phyloP scores from a whole-genome alignment of 441 rosid species.

The Corymbia citriodora region DNA sequence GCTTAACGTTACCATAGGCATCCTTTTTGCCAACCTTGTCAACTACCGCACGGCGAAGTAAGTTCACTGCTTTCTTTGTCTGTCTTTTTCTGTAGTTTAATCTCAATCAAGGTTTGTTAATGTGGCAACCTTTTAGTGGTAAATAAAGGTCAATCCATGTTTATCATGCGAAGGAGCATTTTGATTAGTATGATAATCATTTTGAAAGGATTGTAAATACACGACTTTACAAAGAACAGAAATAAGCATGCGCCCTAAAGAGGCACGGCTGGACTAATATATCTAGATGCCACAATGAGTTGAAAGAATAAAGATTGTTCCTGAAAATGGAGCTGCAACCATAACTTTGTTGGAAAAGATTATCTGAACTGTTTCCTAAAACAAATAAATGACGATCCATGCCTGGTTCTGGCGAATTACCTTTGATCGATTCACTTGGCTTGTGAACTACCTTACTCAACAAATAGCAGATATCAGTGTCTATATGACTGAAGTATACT shows the following conservation, averaged over 20 bases:
- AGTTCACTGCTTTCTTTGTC: constrained; percentile 7
- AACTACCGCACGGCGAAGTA: constrained; percentile 88
- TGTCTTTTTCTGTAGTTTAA: background rate
- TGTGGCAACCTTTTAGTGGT: background rate
- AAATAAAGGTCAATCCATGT: background rate
- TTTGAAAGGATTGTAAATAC: background rate
- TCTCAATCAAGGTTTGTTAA: background rate
- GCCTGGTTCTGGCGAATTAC: background rate
- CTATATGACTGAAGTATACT: background rate
- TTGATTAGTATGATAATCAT: background rate
- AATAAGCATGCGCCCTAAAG: background rate
- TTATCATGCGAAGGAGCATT: background rate
- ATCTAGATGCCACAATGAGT: background rate
- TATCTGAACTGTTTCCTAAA: background rate
- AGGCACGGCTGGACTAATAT: background rate
- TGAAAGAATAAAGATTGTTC: background rate
- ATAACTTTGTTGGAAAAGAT: background rate
- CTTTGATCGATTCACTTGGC: background rate
- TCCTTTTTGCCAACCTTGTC: constrained; percentile 82
- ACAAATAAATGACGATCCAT: background rate
- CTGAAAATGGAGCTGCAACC: background rate
- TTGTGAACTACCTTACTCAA: background rate
- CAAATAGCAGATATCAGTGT: background rate
- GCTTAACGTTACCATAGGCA: constrained; percentile 88
- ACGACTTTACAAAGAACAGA: background rate